A percentile compares a stretch with the other conserved stretches of the same genome.
Evolutionary conservation across 805 yeast species (phyloP).

Genomic region (Brettanomyces sp.): DNA sequence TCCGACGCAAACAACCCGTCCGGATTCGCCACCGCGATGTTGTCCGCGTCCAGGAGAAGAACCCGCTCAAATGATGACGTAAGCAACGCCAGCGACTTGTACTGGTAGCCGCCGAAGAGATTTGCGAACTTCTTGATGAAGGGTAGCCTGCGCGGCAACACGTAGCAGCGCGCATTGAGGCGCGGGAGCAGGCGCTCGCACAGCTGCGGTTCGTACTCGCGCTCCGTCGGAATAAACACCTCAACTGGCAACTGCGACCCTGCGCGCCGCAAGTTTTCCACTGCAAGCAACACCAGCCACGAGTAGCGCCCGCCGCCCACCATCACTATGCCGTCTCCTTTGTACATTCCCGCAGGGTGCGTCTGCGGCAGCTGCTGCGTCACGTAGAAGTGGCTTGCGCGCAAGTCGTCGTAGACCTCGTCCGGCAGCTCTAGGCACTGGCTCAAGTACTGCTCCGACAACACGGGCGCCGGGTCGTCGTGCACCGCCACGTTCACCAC

Average conservation of each 20-base stretch:
- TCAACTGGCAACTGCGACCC: conserved; percentile 42
- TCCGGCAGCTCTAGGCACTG: conserved; percentile 39
- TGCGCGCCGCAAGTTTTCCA: conserved; percentile 35
- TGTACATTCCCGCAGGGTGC: conserved; percentile 25
- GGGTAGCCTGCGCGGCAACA: conserved; percentile 30
- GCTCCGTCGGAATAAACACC: conserved; percentile 30
- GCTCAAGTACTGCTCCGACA: conserved; percentile 44
- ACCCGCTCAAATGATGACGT: conserved; percentile 46
- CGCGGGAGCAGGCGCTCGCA: conserved; percentile 30
- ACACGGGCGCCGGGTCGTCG: conserved; percentile 25
- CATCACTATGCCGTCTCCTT: conserved; percentile 54
- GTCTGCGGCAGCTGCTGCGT: conserved; percentile 1
- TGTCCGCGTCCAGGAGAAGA: conserved; percentile 43
- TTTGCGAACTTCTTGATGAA: conserved; percentile 7
- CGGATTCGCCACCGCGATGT: conserved; percentile 38
- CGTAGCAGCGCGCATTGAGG: conserved; percentile 52
- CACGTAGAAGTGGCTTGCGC: conserved; percentile 30
- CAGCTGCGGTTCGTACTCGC: conserved; percentile 31
- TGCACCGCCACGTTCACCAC: conserved; percentile 23
- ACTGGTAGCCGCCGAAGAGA: conserved; percentile 37
- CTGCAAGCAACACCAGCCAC: conserved; percentile 48
- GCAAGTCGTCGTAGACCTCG: conserved; percentile 35
- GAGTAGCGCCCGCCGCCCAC: conserved; percentile 73
- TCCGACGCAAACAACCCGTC: conserved; percentile 44
- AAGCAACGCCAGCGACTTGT: conserved; percentile 38